These are phyloP conservation scores for Mucor sp. DNA, from an alignment of 371 early-diverging fungal genomes.

Conservation along the genomic window DNA sequence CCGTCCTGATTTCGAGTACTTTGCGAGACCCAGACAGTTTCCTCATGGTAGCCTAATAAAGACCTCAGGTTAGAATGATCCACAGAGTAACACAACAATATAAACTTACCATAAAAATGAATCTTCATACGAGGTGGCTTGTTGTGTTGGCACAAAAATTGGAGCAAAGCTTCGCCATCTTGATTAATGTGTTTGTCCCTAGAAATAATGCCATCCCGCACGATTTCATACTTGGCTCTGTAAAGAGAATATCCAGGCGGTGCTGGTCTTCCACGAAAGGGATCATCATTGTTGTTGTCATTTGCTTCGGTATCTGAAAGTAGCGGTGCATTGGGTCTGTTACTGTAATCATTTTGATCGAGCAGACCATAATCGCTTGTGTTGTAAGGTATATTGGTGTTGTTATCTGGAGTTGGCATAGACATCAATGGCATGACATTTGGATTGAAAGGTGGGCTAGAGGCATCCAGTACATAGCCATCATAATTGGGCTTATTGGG, in stretches of 20 bases:
- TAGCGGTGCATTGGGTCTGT: neutral
- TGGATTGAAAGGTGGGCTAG: constrained; percentile 9
- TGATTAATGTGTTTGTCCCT: constrained; percentile 45
- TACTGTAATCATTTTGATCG: neutral
- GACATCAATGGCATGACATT: neutral
- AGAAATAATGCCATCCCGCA: constrained; percentile 28
- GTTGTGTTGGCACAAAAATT: constrained; percentile 47
- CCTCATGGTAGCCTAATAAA: constrained; percentile 45
- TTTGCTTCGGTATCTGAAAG: neutral
- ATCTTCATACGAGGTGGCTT: constrained; percentile 36
- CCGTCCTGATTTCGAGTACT: constrained; percentile 38
- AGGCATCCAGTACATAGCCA: constrained; percentile 18
- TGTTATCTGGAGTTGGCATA: neutral
- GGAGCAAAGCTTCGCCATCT: constrained; percentile 47
- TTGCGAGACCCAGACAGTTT: constrained; percentile 34
- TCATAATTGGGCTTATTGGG: constrained; percentile 15
- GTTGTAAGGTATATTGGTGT: neutral
- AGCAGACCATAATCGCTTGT: constrained; percentile 11
- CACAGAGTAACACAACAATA: neutral
- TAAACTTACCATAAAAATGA: constrained; percentile 39
- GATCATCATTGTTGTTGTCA: constrained; percentile 8
- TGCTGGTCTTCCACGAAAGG: constrained; percentile 34
- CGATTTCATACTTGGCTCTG: constrained; percentile 26
- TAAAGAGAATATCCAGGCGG: constrained; percentile 48
- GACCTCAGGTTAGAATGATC: neutral